phyloP scores from a whole-genome alignment of 139 green algal genomes.

The Klebsormidium nitens region DNA sequence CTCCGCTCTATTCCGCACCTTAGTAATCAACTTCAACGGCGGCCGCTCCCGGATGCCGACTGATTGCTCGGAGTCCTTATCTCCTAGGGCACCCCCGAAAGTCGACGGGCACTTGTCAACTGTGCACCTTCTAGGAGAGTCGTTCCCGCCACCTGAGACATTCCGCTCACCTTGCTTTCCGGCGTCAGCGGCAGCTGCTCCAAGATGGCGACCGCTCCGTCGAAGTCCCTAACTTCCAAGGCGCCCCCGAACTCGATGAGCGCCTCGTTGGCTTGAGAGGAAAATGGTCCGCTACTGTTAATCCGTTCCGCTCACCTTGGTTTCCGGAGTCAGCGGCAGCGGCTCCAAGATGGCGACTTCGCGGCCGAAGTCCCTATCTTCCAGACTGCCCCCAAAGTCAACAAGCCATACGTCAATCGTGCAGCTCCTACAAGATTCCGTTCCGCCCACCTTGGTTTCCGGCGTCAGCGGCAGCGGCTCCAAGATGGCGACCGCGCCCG shows the following conservation, averaged over 20 bases:
- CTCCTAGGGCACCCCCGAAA: conserved; percentile 55
- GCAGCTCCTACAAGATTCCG: no score
- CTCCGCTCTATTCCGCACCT: no score
- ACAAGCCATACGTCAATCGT: conserved; percentile 60
- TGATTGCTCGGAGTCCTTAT: conserved; percentile 46
- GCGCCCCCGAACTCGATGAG: conserved; percentile 53
- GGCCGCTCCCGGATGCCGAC: conserved; percentile 61
- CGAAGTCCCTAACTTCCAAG: conserved; percentile 54
- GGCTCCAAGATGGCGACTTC: conserved; percentile 60
- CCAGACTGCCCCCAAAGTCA: conserved; percentile 53
- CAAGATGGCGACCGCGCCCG: conserved; percentile 53
- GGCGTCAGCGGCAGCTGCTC: conserved; percentile 59
- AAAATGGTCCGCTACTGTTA: no score
- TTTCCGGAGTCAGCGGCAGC: conserved; percentile 60
- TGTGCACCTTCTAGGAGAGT: no score
- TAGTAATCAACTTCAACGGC: conserved; percentile 58
- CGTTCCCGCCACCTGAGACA: no score
- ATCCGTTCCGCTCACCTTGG: no score
- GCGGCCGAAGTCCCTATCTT: conserved; percentile 48
- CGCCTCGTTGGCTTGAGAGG: conserved; percentile 68
- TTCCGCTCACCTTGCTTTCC: conserved; percentile 71
- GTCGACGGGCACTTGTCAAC: conserved; percentile 59
- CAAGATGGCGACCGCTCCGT: conserved; percentile 52
- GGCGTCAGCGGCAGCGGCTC: conserved; percentile 60
- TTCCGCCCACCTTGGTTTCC: conserved; percentile 75